phyloP scores from a whole-genome alignment of 257 asterid species.

The Solanum bukasovii region DNA sequence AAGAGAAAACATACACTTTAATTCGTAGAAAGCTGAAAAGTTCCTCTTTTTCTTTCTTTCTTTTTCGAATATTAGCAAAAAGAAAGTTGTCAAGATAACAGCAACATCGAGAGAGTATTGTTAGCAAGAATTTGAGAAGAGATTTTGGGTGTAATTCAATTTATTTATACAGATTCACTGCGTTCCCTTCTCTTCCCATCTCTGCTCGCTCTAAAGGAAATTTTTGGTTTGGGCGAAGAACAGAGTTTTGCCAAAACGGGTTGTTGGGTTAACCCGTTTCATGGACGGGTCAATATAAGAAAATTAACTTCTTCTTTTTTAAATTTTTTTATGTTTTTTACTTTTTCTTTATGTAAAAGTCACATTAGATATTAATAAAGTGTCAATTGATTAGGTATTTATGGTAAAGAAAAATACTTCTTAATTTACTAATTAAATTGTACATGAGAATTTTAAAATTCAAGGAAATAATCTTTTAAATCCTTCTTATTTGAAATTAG shows the following conservation, averaged over 20 bases:
- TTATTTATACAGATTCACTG: background rate
- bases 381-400: background rate
- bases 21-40: background rate
- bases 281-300: background rate
- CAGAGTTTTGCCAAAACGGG: background rate
- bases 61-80: background rate
- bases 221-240: background rate
- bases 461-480: too few species aligned
- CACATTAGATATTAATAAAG: background rate
- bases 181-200: background rate
- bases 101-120: background rate
- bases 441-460: too few species aligned
- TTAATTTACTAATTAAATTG: background rate
- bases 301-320: too few species aligned
- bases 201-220: background rate
- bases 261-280: background rate
- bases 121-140: background rate
- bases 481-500: too few species aligned
- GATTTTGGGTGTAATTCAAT: background rate
- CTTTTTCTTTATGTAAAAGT: background rate
- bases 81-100: background rate
- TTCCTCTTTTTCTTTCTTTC: background rate
- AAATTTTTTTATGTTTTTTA: too few species aligned
- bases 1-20: background rate
- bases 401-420: background rate